Evolutionary conservation across 768 basidiomycete genomes (phyloP).

Genomic region (Tylopilus plumbeoviolaceoides): DNA sequence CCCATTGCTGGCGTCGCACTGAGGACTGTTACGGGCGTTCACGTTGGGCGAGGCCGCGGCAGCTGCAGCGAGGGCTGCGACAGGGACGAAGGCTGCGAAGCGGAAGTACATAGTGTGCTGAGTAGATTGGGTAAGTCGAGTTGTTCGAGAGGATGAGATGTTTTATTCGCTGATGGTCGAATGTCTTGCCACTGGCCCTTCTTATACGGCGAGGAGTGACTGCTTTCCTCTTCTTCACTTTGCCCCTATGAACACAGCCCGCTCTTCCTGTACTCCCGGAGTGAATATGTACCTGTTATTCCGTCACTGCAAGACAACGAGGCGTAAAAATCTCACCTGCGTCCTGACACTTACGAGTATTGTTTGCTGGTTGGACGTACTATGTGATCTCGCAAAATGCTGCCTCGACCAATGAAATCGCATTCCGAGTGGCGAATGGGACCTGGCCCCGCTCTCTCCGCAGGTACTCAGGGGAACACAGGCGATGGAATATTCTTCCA

Average conservation of each 20-base stretch:
- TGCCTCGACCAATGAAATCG: not conserved
- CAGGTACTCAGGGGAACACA: not conserved
- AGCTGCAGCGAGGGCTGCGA: constrained; percentile 9
- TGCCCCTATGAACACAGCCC: not conserved
- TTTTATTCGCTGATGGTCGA: not conserved
- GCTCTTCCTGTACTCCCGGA: not conserved
- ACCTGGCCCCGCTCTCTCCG: not conserved
- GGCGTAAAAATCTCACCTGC: not conserved
- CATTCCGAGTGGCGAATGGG: no score
- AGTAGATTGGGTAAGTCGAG: not conserved
- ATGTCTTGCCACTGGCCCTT: not conserved
- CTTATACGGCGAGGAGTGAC: constrained; percentile 7
- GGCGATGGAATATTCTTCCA: no score
- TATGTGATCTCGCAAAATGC: no score
- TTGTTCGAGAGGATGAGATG: not conserved
- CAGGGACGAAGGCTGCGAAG: constrained; percentile 5
- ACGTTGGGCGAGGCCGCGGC: constrained; percentile 7
- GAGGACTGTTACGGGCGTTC: not conserved
- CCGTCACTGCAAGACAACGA: not conserved
- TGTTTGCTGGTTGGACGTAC: no score
- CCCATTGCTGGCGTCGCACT: no score
- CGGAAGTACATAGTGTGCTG: constrained; percentile 7
- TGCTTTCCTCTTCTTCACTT: not conserved
- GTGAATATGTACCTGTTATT: not conserved
- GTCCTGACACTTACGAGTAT: not conserved